Evolutionary conservation across 257 asterid genomes (phyloP), one percentile per base, ranked within the genome.

Genomic region (Haberlea rhodopensis): DNA sequence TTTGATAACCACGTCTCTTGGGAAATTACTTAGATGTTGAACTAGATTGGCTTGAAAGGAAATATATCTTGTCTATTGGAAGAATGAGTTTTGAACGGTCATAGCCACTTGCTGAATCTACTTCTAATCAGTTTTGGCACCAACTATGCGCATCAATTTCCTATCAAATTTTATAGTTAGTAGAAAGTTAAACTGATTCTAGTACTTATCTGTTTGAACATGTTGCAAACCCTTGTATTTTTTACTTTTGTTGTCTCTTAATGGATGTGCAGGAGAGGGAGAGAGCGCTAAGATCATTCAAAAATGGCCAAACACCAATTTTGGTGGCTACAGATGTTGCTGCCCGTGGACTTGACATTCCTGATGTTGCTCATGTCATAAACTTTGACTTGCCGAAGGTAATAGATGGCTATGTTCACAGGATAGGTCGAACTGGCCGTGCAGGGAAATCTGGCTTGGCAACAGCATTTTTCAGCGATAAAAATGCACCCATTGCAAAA

Each of bases 361-460:
- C 96, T 2, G 71, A 79, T 15, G 96, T 88, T 48, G 87, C 88
- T 15, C 96, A 88, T 45, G 95, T 86, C 9, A 76, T 88, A 37
- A 88, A 88, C 52, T 88, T 71, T 11, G 96, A 88, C 77, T 63
- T 88, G 83, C 96, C 96, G 3, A 78, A 82, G 70, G 66, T 34
- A 26, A 71, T 86, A 34, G 85, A 76, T 13, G 84, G 84, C 60
- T 88, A 88, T 49, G 96, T 88, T 16, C 96, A 88, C 84, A 72
- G 96, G 79, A 86, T 88, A 2, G 96, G 96, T 6, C 74, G 96
- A 15, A 88, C 96, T 21, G 96, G 96, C 1, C 89, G 96, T 61
- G 96, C 95, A 27, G 96, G 95, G 21, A 86, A 86, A 76, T 77
- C 96, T 9, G 96, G 96, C 1, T 27, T 84, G 19, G 96, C 95